Evolutionary conservation across 2,329 filamentous ascomycete genomes (phyloP).

Genomic region (Alternaria triticina): DNA sequence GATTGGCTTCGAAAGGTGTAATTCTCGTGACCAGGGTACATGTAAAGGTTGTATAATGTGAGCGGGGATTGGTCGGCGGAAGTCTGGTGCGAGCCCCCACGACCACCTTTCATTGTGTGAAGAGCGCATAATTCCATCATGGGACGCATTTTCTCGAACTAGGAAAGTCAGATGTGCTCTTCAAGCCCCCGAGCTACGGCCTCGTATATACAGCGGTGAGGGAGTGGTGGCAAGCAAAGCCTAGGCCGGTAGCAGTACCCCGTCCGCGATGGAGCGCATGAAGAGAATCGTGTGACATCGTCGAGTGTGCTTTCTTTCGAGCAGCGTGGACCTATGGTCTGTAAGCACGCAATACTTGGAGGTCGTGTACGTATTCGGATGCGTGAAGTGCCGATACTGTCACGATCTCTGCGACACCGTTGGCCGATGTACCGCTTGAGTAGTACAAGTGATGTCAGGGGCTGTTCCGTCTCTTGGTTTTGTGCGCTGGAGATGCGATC

Average conservation of each 20-base stretch:
- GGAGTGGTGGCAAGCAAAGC: not conserved
- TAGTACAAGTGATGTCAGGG: constrained; percentile 5
- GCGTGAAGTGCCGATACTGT: not conserved
- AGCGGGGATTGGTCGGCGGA: not conserved
- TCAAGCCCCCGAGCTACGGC: not conserved
- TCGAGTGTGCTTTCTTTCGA: not conserved
- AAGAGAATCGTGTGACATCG: constrained; percentile 9
- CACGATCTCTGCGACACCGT: not conserved
- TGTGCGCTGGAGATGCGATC: constrained; percentile 1
- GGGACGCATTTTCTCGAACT: not conserved
- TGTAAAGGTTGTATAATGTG: not conserved
- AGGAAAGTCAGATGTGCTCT: not conserved
- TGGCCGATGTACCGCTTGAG: not conserved
- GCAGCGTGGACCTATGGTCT: not conserved
- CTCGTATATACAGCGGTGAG: not conserved
- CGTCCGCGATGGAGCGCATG: not conserved
- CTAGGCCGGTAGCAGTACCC: not conserved
- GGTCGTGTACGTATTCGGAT: not conserved
- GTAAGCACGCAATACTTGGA: not conserved
- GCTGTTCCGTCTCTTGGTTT: not conserved
- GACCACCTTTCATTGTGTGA: not conserved
- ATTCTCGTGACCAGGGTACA: not conserved
- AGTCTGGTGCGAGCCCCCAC: not conserved
- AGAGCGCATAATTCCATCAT: not conserved
- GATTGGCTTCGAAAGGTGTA: not conserved